These are phyloP conservation scores for Aspergillus intermedius DNA, from an alignment of 2,329 filamentous ascomycete genomes.

Conservation along the genomic window DNA sequence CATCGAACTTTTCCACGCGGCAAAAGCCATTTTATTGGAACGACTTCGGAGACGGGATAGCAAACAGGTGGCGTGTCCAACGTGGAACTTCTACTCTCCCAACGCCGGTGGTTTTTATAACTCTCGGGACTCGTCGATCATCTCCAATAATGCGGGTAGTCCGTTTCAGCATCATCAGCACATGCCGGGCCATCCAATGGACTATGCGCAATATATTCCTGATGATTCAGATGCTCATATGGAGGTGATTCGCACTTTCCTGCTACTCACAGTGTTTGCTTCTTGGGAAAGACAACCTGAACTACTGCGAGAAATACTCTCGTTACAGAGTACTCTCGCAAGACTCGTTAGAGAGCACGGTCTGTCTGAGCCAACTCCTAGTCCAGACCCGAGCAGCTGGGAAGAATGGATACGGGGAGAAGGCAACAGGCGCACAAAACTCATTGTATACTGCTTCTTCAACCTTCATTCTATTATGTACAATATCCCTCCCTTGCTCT, in stretches of 20 bases:
- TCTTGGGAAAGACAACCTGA: slow-evolving; percentile 55
- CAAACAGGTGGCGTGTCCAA: slow-evolving; percentile 35
- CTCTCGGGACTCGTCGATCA: slow-evolving; percentile 36
- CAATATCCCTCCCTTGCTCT: slow-evolving; percentile 53
- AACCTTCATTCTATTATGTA: slow-evolving; percentile 58
- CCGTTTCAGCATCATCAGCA: slow-evolving; percentile 38
- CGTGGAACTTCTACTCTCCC: slow-evolving; percentile 38
- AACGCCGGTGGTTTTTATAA: slow-evolving; percentile 30
- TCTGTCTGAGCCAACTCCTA: slow-evolving; percentile 29
- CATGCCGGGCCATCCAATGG: slow-evolving; percentile 22
- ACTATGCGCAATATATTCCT: slow-evolving; percentile 27
- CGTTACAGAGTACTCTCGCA: slow-evolving; percentile 51
- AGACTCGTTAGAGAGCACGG: slow-evolving; percentile 51
- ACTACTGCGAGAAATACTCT: slow-evolving; percentile 51
- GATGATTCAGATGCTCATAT: slow-evolving; percentile 44
- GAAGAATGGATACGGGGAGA: slow-evolving; percentile 50
- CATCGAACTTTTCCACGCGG: slow-evolving; percentile 52
- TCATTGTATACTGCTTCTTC: slow-evolving; percentile 53
- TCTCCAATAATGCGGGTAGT: slow-evolving; percentile 38
- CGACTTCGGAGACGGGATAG: slow-evolving; percentile 47
- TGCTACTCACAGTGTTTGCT: slow-evolving; percentile 52
- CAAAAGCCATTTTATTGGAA: slow-evolving; percentile 49
- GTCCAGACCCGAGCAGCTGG: slow-evolving; percentile 43
- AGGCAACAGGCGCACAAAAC: slow-evolving; percentile 48
- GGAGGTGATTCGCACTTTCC: slow-evolving; percentile 45